A percentile compares a stretch with the other conserved stretches of the same genome.
phyloP scores from a whole-genome alignment of 1,284 basidiomycete genomes.

The Cutaneotrichosporon dermatis region DNA sequence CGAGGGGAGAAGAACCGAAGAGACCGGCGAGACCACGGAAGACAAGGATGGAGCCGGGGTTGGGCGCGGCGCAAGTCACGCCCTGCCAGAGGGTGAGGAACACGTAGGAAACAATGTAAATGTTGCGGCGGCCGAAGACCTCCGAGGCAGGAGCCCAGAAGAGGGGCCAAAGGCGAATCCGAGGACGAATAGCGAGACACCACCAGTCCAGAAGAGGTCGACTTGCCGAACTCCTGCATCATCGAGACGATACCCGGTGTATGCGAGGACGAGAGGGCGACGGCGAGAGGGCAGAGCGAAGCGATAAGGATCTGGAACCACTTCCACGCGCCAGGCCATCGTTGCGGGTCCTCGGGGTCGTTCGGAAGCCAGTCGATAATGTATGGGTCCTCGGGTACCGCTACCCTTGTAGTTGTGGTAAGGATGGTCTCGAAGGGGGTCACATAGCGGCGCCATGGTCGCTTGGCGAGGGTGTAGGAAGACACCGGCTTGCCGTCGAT shows the following conservation, averaged over 20 bases:
- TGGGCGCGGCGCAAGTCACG: slow-evolving; percentile 31
- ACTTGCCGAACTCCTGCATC: slow-evolving; percentile 25
- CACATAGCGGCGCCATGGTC: slow-evolving; percentile 37
- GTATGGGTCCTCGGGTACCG: slow-evolving; percentile 48
- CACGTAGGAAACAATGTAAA: slow-evolving; percentile 59
- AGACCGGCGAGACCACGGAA: slow-evolving; percentile 45
- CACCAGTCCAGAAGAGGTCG: slow-evolving; percentile 30
- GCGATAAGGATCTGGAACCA: slow-evolving; percentile 32
- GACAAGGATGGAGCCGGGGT: slow-evolving; percentile 31
- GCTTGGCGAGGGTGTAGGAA: slow-evolving; percentile 26
- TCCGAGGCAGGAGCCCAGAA: slow-evolving; percentile 54
- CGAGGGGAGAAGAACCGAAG: slow-evolving; percentile 45
- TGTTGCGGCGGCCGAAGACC: slow-evolving; percentile 55
- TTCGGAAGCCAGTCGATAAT: slow-evolving; percentile 44
- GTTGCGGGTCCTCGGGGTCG: slow-evolving; percentile 40
- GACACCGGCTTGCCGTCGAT: neutral
- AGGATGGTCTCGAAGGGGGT: slow-evolving; percentile 48
- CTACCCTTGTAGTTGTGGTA: slow-evolving; percentile 41
- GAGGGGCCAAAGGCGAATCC: slow-evolving; percentile 43
- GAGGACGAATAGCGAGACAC: slow-evolving; percentile 37
- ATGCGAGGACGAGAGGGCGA: slow-evolving; percentile 38
- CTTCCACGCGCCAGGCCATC: slow-evolving; percentile 31
- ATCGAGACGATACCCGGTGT: slow-evolving; percentile 30
- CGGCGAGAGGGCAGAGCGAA: slow-evolving; percentile 35
- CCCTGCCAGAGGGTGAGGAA: slow-evolving; percentile 40